These are phyloP conservation scores for Jamesozyma jinghongensis DNA, from an alignment of 805 yeast genomes.

Conservation along the genomic window DNA sequence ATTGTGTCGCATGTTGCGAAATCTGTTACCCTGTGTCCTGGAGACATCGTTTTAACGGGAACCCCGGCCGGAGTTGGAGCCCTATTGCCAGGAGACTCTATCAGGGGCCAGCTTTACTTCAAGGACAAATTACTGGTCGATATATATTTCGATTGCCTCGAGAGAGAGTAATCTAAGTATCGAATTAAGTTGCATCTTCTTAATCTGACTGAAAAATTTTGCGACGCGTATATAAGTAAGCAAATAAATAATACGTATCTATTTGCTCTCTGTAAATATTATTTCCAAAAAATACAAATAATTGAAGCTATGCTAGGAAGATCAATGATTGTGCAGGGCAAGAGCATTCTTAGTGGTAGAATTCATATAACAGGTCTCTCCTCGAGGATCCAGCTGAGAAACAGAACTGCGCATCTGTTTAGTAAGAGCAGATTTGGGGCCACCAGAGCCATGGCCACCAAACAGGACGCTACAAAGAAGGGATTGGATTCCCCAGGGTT, in stretches of 20 bases:
- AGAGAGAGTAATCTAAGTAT: too few relatives aligned
- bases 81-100: slow-evolving; percentile 65
- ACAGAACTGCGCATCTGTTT: slow-evolving; percentile 21
- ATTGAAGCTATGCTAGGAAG: slow-evolving; percentile 11
- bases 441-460: neutral
- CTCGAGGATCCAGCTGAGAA: slow-evolving; percentile 17
- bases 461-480: too few relatives aligned
- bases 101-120: slow-evolving; percentile 53
- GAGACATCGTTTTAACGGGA: slow-evolving; percentile 88
- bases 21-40: slow-evolving; percentile 86
- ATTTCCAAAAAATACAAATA: too few relatives aligned
- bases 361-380: slow-evolving; percentile 14
- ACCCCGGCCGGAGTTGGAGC: slow-evolving; percentile 98
- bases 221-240: too few relatives aligned
- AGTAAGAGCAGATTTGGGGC: slow-evolving; percentile 14
- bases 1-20: slow-evolving; percentile 72
- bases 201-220: neutral
- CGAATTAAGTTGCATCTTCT: too few relatives aligned
- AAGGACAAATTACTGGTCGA: slow-evolving; percentile 50
- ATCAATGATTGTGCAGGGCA: slow-evolving; percentile 15
- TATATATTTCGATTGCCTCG: slow-evolving; percentile 27
- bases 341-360: slow-evolving; percentile 8
- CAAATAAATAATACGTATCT: too few relatives aligned
- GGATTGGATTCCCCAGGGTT: neutral
- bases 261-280: too few relatives aligned